A percentile compares a stretch with the other conserved stretches of the same genome.
phyloP scores from a whole-genome alignment of 495 filamentous ascomycete genomes.

The Penicillium flavigenum region DNA sequence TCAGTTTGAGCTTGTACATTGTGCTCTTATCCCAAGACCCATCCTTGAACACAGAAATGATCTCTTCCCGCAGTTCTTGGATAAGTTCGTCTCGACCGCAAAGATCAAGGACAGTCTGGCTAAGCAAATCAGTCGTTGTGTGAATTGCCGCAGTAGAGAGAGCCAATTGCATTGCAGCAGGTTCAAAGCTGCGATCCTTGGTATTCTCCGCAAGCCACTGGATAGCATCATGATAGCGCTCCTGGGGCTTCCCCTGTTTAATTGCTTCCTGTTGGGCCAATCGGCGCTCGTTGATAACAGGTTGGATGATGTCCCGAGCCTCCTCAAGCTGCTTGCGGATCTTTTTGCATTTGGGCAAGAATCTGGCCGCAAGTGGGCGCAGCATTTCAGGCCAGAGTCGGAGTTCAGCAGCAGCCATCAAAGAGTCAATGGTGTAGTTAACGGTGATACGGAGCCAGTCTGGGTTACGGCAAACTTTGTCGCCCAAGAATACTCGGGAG shows the following conservation, averaged over 20 bases:
- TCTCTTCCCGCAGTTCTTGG: slow-evolving; percentile 23
- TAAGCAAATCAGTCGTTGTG: slow-evolving; percentile 34
- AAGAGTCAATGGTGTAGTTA: slow-evolving; percentile 41
- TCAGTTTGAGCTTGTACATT: slow-evolving; percentile 43
- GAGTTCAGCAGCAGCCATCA: slow-evolving; percentile 32
- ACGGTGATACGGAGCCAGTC: slow-evolving; percentile 41
- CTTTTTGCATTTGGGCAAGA: slow-evolving; percentile 11
- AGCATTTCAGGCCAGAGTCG: slow-evolving; percentile 36
- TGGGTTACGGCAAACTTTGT: slow-evolving; percentile 40
- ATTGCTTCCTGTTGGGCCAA: background rate
- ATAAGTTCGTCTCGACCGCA: slow-evolving; percentile 38
- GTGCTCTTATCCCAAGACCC: slow-evolving; percentile 40
- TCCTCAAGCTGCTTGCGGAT: slow-evolving; percentile 6
- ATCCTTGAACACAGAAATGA: slow-evolving; percentile 16
- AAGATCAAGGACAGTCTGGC: slow-evolving; percentile 40
- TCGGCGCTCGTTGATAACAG: slow-evolving; percentile 19
- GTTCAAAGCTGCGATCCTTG: slow-evolving; percentile 20
- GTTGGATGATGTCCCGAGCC: slow-evolving; percentile 12
- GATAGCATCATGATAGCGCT: slow-evolving; percentile 8
- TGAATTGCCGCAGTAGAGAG: slow-evolving; percentile 30
- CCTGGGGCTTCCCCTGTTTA: background rate
- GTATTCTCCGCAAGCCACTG: slow-evolving; percentile 24
- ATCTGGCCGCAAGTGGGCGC: slow-evolving; percentile 32
- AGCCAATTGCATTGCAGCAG: slow-evolving; percentile 14
- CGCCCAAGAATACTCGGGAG: slow-evolving; percentile 48